Evolutionary conservation across 2,329 filamentous ascomycete species (phyloP).

Genomic region (Sporothrix inflata): DNA sequence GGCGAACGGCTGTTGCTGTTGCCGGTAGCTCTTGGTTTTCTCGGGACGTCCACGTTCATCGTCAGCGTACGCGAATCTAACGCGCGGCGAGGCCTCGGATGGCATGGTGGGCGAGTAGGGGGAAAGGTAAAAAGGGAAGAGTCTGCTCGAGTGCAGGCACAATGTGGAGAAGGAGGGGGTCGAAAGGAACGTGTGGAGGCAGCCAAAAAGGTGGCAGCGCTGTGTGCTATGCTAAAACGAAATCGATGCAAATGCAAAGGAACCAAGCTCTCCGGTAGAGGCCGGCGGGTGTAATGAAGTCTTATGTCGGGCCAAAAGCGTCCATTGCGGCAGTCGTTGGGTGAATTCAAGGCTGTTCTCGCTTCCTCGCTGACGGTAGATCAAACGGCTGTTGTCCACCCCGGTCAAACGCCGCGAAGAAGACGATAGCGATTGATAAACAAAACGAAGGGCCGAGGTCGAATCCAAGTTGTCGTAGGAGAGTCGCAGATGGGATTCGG

Average conservation of each 20-base stretch:
- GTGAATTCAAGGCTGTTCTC: background rate
- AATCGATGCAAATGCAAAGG: conserved; percentile 1
- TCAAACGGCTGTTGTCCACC: background rate
- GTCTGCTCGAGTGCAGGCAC: background rate
- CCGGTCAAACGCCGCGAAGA: background rate
- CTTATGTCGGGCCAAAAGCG: conserved; percentile 26
- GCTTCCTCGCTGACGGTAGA: conserved; percentile 1
- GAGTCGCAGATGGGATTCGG: too few species aligned
- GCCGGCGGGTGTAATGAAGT: conserved; percentile 10
- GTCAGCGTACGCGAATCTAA: conserved; percentile 59
- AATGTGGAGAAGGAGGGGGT: background rate
- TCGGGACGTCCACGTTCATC: conserved; percentile 50
- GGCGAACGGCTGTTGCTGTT: conserved; percentile 40
- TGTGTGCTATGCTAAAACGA: background rate
- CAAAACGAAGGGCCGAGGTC: background rate
- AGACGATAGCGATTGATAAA: background rate
- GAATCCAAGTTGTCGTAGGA: background rate
- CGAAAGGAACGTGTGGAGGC: background rate
- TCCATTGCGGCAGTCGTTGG: conserved; percentile 25
- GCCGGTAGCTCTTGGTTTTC: conserved; percentile 46
- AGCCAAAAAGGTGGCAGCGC: background rate
- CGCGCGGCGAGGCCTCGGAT: conserved; percentile 58
- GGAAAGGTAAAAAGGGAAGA: background rate
- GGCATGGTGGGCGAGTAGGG: conserved; percentile 37
- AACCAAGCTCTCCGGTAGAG: conserved; percentile 11